Evolutionary conservation across 106 monocot species (phyloP), one percentile per base, ranked within the genome.

Genomic region (Dactylorhiza incarnata): DNA sequence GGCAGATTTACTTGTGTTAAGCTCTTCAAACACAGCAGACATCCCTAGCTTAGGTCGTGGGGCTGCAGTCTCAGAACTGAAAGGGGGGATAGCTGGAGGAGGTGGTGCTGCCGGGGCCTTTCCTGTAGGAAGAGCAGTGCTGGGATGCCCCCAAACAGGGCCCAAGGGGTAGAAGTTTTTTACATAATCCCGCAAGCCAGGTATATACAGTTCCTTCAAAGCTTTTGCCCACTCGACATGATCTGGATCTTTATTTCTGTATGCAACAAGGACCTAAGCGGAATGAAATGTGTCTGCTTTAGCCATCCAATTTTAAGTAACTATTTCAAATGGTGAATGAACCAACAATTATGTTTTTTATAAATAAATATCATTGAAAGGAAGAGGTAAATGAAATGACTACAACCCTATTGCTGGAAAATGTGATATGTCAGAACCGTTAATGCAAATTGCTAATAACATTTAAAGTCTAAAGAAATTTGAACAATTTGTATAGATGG

Each of bases 221-320:
- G 93, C 82, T 89, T 93, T 97, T 61, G 89, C 88, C 96, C 96
- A 97, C 59, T 97, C 96, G 9, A 87, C 87, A 78, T 97, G 93
- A 52, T 93, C 84, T 49, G 85, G 79, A 73, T 97, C 89, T 70
- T 86, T 93, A 77, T 91, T 97, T 78, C 86, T 91, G 75, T 87
- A 91, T 82, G 91, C 89, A 73, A 97, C 93, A 76, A 97, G 91
- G 46, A 97, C 71, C 96, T 97, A 79, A 66, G 11, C 19, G 49
- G 19, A 72, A 72, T 13, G 12, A 65, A 65, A 2, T 6, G 1
- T 26, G 29, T 65, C 24, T 26, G 7, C 52, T 52, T 52, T 46
- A 69, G 12, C 66, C 24, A 24, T 66, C 37, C 9, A 61, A 37
- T 37, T 37, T 37, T 37, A 37, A 37, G 37, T 5, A 45, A 69